phyloP scores from a whole-genome alignment of 2,329 filamentous ascomycete species.

The Trichoderma asperellum region DNA sequence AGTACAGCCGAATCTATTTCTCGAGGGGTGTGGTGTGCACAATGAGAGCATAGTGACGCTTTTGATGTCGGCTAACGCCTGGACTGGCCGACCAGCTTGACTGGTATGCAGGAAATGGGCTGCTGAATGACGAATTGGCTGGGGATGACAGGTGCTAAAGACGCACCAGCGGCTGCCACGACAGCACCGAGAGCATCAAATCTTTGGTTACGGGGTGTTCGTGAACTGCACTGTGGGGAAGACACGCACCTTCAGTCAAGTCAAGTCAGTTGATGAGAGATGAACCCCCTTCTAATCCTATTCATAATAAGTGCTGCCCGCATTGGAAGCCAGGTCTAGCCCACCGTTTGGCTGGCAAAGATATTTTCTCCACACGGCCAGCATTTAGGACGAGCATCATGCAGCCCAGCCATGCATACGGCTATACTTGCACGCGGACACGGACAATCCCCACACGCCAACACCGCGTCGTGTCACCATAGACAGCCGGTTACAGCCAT shows the following conservation, averaged over 20 bases:
- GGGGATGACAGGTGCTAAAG: conserved; percentile 11
- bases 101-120: conserved; percentile 11
- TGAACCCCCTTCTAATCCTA: conserved; percentile 15
- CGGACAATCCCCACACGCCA: conserved; percentile 26
- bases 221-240: conserved; percentile 15
- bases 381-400: conserved; percentile 19
- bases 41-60: conserved; percentile 26
- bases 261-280: conserved; percentile 18
- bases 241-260: conserved; percentile 4
- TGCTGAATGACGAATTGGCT: conserved; percentile 26
- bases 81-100: background rate
- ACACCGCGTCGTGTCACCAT: conserved; percentile 28
- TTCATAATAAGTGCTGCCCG: conserved; percentile 12
- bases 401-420: conserved; percentile 18
- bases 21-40: conserved; percentile 18
- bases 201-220: conserved; percentile 11
- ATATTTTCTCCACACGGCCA: conserved; percentile 17
- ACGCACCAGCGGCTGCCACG: conserved; percentile 23
- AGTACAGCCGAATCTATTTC: conserved; percentile 1
- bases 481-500: conserved; percentile 24
- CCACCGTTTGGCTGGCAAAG: conserved; percentile 14
- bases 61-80: conserved; percentile 16
- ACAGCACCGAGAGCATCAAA: conserved; percentile 14
- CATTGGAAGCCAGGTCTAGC: conserved; percentile 5
- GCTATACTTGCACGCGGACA: conserved; percentile 3